Base-by-base conservation (phyloP, 495 filamentous ascomycete species). In the Aspergillus olivimuriae region DNA sequence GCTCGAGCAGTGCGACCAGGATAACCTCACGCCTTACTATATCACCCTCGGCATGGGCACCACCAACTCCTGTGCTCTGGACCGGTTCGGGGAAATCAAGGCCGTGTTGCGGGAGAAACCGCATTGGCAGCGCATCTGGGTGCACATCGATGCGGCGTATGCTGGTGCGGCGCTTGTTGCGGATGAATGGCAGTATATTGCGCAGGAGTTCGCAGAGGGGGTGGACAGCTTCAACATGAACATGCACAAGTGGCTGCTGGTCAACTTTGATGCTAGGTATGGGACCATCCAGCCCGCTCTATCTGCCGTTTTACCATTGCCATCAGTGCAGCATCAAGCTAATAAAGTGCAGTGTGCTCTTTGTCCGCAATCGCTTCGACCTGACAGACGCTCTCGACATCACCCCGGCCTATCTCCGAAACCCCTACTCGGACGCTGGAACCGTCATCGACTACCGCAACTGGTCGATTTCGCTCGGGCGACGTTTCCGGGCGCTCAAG, bases 211-310 rank as follows among this genome's bases (percentile, higher is more conserved):
- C 37, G 58, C 68, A 1, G 62, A 68, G 44, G 67, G 63, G 0
- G 88, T 95, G 45, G 89, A 95, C 64, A 88, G 82, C 55, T 95
- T 92, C 71, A 78, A 95, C 57, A 80, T 87, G 69, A 98, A 97
- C 65, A 84, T 96, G 84, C 92, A 96, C 70, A 98, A 98, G 70
- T 96, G 92, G 90, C 73, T 96, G 28, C 76, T 96, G 11, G 87
- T 87, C 32, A 95, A 94, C 65, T 96, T 98, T 55, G 92, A 98
- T 65, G 88, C 87, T 16, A 76, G 75, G 76, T 75, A 62, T 34
- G 51, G n/a, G n/a, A n/a, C n/a, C n/a, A n/a, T n/a, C n/a, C n/a
- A n/a, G n/a, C n/a, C n/a, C n/a, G n/a, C n/a, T n/a, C n/a, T n/a
- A n/a, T n/a, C n/a, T n/a, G n/a, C n/a, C n/a, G n/a, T n/a, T n/a